Percentiles rank a stretch among this genome's conserved stretches.
phyloP scores from a whole-genome alignment of 805 yeast genomes.

The Kodamaea nitidulidarum region DNA sequence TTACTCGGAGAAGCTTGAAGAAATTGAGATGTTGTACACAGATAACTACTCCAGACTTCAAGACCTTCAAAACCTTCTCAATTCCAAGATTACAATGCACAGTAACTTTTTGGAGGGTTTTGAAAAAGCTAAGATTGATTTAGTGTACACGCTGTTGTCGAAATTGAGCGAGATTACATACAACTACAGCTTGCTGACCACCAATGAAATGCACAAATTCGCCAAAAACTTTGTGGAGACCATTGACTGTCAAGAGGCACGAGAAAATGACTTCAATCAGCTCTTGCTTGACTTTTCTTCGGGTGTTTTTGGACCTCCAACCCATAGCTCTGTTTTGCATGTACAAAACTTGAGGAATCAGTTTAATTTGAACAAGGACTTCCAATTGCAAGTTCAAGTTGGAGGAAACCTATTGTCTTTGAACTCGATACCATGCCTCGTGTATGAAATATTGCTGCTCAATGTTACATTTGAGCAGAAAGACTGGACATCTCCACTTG shows the following conservation, averaged over 20 bases:
- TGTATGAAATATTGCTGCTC: constrained; percentile 20
- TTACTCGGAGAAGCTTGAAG: constrained; percentile 23
- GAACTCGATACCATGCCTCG: constrained; percentile 31
- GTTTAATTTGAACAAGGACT: constrained; percentile 39
- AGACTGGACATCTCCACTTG: constrained; percentile 30
- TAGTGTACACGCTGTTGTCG: constrained; percentile 30
- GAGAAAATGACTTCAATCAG: constrained; percentile 21
- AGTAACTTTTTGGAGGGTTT: constrained; percentile 28
- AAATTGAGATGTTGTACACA: constrained; percentile 29
- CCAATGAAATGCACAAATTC: constrained; percentile 22
- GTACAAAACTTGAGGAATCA: constrained; percentile 36
- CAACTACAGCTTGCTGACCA: constrained; percentile 22
- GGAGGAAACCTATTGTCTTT: constrained; percentile 18
- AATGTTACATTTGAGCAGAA: constrained; percentile 3
- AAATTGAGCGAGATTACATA: constrained; percentile 32
- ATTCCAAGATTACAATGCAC: constrained; percentile 21
- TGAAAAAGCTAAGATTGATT: constrained; percentile 31
- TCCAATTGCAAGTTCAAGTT: constrained; percentile 32
- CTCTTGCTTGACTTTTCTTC: constrained; percentile 26
- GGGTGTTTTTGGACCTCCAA: constrained; percentile 39
- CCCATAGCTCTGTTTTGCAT: constrained; percentile 24
- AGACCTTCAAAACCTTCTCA: constrained; percentile 27
- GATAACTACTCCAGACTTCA: constrained; percentile 34
- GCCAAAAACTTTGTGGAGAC: constrained; percentile 19
- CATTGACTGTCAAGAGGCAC: constrained; percentile 18